phyloP scores from a whole-genome alignment of 148 eudicot genomes.

The Arbutus unedo region DNA sequence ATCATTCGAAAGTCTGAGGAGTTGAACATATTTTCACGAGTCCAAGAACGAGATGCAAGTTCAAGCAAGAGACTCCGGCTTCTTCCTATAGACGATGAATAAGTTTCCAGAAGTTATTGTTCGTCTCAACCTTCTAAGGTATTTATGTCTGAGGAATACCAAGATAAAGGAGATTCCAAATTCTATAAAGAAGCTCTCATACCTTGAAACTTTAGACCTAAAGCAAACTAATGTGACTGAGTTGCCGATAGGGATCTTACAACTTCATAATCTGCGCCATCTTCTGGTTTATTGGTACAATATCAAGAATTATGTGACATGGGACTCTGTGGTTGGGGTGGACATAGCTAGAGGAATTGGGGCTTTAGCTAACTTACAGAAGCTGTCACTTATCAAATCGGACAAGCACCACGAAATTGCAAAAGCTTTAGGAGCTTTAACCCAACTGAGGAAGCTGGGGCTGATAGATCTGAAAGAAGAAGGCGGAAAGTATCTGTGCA shows the following conservation, averaged over 20 bases:
- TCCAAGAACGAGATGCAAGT: not conserved
- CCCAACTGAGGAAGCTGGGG: constrained; percentile 24
- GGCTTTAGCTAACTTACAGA: constrained; percentile 8
- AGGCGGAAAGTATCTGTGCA: constrained; percentile 23
- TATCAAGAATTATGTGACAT: not conserved
- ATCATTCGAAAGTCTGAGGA: constrained; percentile 25
- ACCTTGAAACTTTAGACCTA: constrained; percentile 37
- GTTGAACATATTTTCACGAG: constrained; percentile 17
- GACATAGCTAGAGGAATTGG: constrained; percentile 3
- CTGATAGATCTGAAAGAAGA: constrained; percentile 12
- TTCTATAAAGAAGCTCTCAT: constrained; percentile 26
- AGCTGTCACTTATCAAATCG: constrained; percentile 18
- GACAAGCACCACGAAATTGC: constrained; percentile 9
- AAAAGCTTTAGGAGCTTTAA: constrained; percentile 17
- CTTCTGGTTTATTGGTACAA: constrained; percentile 5
- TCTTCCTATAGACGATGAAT: constrained; percentile 21
- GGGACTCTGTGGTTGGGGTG: not conserved
- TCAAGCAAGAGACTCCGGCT: constrained; percentile 6
- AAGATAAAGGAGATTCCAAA: constrained; percentile 24
- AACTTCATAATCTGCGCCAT: constrained; percentile 19
- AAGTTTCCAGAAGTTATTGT: constrained; percentile 19
- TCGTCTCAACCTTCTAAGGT: constrained; percentile 23
- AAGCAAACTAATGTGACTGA: constrained; percentile 20
- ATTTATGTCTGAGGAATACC: constrained; percentile 32
- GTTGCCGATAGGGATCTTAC: constrained; percentile 23